These are phyloP conservation scores for Amauroascus verrucosus DNA, from an alignment of 2,329 filamentous ascomycete species.

Conservation along the genomic window DNA sequence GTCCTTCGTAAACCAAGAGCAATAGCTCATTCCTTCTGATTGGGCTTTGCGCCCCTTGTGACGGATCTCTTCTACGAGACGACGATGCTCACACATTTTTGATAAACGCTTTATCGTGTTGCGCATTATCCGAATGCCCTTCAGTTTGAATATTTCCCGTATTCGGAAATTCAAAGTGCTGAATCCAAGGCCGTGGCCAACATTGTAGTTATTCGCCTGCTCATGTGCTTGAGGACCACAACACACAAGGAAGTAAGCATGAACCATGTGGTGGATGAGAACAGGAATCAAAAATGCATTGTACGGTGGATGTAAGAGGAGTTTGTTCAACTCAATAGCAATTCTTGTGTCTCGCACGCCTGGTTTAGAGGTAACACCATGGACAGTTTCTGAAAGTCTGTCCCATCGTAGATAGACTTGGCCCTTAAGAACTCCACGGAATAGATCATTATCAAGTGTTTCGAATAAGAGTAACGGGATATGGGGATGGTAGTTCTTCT, in stretches of 20 bases:
- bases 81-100: not conserved
- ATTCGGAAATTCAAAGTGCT: conserved; percentile 14
- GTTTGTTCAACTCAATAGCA: conserved; percentile 10
- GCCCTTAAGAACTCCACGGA: conserved; percentile 17
- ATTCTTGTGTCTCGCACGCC: conserved; percentile 12
- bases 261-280: conserved; percentile 18
- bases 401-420: conserved; percentile 14
- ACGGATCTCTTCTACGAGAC: not conserved
- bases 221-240: conserved; percentile 11
- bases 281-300: not conserved
- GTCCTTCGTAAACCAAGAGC: not conserved
- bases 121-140: not conserved
- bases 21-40: not conserved
- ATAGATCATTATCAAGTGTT: conserved; percentile 13
- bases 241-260: conserved; percentile 19
- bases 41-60: not conserved
- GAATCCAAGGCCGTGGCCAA: conserved; percentile 16
- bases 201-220: not conserved
- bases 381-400: not conserved
- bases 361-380: conserved; percentile 11
- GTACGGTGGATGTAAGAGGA: not conserved
- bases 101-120: not conserved
- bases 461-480: conserved; percentile 15
- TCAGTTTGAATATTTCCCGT: conserved; percentile 3
- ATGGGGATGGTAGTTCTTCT: conserved; percentile 6